Percentiles rank a stretch among this genome's conserved stretches.
These are phyloP conservation scores for Pleurotus sapidus DNA, from an alignment of 768 basidiomycete species.

Conservation along the genomic window DNA sequence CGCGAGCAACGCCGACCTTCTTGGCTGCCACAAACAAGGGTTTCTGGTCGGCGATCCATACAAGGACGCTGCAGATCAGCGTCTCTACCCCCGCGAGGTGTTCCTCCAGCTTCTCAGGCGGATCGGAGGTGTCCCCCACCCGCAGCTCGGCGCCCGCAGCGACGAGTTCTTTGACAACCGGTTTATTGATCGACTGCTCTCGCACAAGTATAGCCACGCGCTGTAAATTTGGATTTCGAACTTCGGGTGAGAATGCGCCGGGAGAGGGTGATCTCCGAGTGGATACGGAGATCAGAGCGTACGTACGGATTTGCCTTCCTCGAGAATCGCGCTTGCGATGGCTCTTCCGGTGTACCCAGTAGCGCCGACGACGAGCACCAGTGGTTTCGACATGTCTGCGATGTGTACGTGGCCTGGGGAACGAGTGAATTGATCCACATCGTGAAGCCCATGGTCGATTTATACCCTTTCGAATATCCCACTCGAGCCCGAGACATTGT, in stretches of 20 bases:
- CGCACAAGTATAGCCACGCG: not conserved
- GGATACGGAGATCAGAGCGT: not conserved
- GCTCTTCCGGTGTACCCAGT: not conserved
- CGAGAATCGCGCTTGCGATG: not conserved
- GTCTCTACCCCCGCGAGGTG: not conserved
- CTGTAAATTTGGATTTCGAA: not conserved
- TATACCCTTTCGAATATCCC: no score
- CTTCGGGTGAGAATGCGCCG: no score
- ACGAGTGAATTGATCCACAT: no score
- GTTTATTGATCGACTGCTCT: not conserved
- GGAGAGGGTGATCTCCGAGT: not conserved
- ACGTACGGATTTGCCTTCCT: not conserved
- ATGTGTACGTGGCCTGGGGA: no score
- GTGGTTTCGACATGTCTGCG: not conserved
- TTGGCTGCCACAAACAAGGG: not conserved
- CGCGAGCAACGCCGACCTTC: not conserved
- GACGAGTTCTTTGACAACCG: not conserved
- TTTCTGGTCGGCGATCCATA: not conserved
- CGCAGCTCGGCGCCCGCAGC: not conserved
- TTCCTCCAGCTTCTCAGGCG: not conserved
- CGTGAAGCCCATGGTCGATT: no score
- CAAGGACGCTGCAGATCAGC: not conserved
- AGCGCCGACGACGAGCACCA: not conserved
- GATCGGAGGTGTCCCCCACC: not conserved
- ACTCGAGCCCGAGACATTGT: no score